Percentiles rank a stretch among this genome's conserved stretches.
Conservation (phyloP, 2,329 filamentous ascomycete genomes). For the Verticillium tricorpus region DNA sequence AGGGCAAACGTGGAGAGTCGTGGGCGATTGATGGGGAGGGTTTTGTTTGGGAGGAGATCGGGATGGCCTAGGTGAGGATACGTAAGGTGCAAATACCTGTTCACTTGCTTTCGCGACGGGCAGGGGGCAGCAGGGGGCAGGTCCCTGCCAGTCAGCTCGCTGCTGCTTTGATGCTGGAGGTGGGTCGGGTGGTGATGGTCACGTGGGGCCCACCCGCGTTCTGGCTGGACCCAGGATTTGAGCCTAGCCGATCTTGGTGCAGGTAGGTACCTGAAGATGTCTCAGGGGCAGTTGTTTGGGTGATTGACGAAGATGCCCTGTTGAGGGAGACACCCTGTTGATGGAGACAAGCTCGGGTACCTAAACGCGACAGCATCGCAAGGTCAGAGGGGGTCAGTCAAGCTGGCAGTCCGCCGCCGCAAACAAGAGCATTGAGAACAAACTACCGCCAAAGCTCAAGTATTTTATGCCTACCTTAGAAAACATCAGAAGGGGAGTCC, state of each 20-base stretch:
- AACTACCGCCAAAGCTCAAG: no score
- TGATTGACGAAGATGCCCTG: no score
- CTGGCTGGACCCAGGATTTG: not conserved
- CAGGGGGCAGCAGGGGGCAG: not conserved
- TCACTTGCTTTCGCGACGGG: conserved; percentile 3
- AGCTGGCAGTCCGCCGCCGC: no score
- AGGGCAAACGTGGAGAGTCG: conserved; percentile 10
- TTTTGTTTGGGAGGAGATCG: not conserved
- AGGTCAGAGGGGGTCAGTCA: no score
- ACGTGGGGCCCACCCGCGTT: not conserved
- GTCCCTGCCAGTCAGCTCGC: not conserved
- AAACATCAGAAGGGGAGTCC: no score
- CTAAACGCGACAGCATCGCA: no score
- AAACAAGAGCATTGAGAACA: no score
- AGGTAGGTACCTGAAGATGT: not conserved
- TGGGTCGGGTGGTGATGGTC: not conserved
- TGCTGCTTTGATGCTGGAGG: not conserved
- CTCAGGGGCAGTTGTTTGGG: not conserved
- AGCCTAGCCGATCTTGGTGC: not conserved
- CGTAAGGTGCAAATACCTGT: conserved; percentile 11
- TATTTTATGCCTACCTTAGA: no score
- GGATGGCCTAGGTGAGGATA: conserved; percentile 14
- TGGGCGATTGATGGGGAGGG: conserved; percentile 4
- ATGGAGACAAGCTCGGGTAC: no score
- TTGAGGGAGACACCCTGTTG: no score